phyloP scores from a whole-genome alignment of 2,329 filamentous ascomycete species.

The Fusarium burgessii region DNA sequence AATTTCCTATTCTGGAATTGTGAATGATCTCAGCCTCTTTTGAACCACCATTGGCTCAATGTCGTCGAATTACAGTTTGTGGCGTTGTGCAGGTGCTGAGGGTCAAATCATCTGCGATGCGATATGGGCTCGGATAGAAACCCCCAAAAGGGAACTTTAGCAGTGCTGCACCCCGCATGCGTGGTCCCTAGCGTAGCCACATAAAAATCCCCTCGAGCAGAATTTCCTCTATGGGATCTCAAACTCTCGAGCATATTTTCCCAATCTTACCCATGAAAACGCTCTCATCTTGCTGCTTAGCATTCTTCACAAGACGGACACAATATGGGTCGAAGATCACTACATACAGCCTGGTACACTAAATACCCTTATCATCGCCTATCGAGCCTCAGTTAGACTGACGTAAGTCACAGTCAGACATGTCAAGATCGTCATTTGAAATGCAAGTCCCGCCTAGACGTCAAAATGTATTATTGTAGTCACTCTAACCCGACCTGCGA shows the following conservation, averaged over 20 bases:
- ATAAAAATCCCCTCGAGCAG: background rate
- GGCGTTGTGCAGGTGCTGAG: background rate
- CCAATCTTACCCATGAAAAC: background rate
- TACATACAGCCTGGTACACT: background rate
- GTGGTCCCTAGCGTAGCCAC: background rate
- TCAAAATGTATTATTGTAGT: accelerated
- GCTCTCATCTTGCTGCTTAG: accelerated
- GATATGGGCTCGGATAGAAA: background rate
- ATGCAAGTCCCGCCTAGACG: background rate
- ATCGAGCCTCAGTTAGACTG: too few species aligned
- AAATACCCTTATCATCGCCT: background rate
- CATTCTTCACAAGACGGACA: accelerated
- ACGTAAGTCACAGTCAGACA: background rate
- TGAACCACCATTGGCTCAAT: background rate
- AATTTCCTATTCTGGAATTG: too few species aligned
- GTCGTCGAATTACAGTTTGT: background rate
- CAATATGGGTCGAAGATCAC: background rate
- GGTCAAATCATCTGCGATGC: background rate
- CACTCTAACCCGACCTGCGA: background rate
- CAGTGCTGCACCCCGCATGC: background rate
- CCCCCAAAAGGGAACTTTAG: background rate
- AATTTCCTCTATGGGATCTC: background rate
- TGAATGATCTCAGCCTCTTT: background rate
- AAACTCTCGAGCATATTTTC: background rate
- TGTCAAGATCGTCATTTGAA: background rate